A percentile compares a stretch with the other conserved stretches of the same genome.
Conservation (phyloP, 331 rosid genomes). For the Erythrophleum ivorense region DNA sequence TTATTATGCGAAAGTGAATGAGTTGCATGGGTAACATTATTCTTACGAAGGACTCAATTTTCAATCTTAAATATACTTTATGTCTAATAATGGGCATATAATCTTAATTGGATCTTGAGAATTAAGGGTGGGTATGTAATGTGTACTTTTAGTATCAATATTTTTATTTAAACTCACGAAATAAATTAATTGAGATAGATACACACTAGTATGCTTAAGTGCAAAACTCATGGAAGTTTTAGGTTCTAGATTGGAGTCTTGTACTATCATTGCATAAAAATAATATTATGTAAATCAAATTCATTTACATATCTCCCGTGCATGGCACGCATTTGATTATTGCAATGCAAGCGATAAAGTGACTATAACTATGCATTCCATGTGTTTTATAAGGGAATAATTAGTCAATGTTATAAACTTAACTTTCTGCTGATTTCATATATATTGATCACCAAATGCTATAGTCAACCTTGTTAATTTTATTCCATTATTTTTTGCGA, state of each 20-base stretch:
- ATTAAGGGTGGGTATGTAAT: background rate
- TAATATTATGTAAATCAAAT: background rate
- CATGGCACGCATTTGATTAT: background rate
- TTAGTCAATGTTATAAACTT: background rate
- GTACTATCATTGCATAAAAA: background rate
- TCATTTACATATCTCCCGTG: background rate
- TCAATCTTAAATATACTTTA: background rate
- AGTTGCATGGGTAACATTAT: background rate
- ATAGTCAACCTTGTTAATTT: background rate
- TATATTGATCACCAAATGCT: too few relatives aligned
- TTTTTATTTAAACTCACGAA: too few relatives aligned
- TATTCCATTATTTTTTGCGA: background rate
- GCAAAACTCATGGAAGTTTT: background rate
- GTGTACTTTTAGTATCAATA: too few relatives aligned
- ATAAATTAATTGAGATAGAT: too few relatives aligned
- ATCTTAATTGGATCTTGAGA: background rate
- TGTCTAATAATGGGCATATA: background rate
- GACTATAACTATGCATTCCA: background rate
- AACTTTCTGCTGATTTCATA: background rate
- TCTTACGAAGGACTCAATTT: background rate
- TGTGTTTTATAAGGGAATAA: background rate
- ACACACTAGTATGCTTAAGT: too few relatives aligned
- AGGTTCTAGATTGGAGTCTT: background rate
- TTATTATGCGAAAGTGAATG: constrained; percentile 1
- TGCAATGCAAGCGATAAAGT: background rate